Evolutionary conservation across 371 early-diverging fungal genomes (phyloP), one percentile per base, ranked within the genome.

Genomic region (Mortierella sp.): DNA sequence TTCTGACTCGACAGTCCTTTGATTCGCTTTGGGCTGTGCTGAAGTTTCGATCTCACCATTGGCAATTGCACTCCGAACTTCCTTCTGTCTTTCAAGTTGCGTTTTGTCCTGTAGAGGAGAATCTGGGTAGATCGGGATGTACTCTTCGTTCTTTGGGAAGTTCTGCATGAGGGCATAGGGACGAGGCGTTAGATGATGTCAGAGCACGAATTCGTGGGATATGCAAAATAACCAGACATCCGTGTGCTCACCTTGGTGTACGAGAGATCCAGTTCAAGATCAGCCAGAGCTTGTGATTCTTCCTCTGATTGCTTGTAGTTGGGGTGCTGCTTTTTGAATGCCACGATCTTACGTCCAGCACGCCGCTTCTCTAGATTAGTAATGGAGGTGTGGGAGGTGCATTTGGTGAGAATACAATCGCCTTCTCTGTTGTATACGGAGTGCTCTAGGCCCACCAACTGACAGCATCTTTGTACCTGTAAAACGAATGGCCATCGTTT

Each of bases 251-350:
- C 77, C 54, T 76, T 76, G 54, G 61, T 76, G 41, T 76, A 76
- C 49, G 65, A 27, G 27, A 68, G 69, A 39, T 68, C 65, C 10
- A 76, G 51, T 24, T 69, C 69, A 9, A 76, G 60, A 5, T 69
- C 68, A 19, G 45, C 65, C 13, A 76, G 24, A 1, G 48, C 43
- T 19, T 64, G 64, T 28, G 65, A 56, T 24, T 76, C 65, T 22
- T 64, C 65, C 46, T 63, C 62, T 14, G 61, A 61, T 2, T 49
- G 16, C 24, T 61, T 55, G 28, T 57, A 46, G 47, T 63, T 69
- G 16, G 77, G 69, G 22, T 76, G 69, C 39, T 68, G 77, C 43
- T 61, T 68, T 62, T 68, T 76, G 58, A 64, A 76, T 5, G 69
- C 60, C 1, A 31, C 25, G 37, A 76, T 61, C 58, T 61, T 68